Evolutionary conservation across 164 flowering plant species (phyloP).

Genomic region (Brasenia schreberi): DNA sequence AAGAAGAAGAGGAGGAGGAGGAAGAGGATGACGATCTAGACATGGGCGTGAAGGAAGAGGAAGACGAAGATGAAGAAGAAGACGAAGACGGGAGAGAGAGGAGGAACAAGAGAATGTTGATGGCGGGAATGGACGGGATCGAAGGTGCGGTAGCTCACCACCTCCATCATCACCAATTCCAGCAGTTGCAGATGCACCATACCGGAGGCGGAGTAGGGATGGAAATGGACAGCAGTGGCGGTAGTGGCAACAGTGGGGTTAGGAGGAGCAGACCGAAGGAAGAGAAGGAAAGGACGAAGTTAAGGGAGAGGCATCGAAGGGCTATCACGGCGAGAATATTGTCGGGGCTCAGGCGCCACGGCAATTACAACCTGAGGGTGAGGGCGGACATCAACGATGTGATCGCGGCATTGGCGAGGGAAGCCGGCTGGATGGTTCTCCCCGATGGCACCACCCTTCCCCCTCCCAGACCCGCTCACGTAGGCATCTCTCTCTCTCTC

Average conservation of each 20-base stretch:
- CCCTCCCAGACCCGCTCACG: constrained; percentile 22
- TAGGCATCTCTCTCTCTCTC: no score
- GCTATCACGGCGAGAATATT: constrained; percentile 91
- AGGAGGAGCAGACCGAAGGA: constrained; percentile 77
- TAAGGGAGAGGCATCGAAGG: constrained; percentile 67
- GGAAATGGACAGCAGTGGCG: no score
- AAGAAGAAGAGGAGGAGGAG: constrained; percentile 55
- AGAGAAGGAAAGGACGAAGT: constrained; percentile 92
- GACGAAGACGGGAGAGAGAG: background rate
- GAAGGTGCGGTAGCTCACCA: no score
- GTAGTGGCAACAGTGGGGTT: constrained; percentile 19
- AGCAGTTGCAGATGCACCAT: no score
- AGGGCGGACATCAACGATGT: constrained; percentile 94
- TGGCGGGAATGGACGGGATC: no score
- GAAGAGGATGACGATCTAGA: constrained; percentile 79
- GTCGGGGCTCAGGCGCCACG: constrained; percentile 91
- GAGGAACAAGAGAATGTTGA: background rate
- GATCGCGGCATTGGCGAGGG: constrained; percentile 87
- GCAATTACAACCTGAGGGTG: constrained; percentile 13
- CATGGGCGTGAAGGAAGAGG: constrained; percentile 73
- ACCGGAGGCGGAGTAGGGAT: no score
- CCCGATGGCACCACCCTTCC: constrained; percentile 99
- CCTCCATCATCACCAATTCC: no score
- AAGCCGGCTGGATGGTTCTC: constrained; percentile 98
- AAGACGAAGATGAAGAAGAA: constrained; percentile 32